Conservation (phyloP, 129 eudicot species). For the Lactuca saligna region DNA sequence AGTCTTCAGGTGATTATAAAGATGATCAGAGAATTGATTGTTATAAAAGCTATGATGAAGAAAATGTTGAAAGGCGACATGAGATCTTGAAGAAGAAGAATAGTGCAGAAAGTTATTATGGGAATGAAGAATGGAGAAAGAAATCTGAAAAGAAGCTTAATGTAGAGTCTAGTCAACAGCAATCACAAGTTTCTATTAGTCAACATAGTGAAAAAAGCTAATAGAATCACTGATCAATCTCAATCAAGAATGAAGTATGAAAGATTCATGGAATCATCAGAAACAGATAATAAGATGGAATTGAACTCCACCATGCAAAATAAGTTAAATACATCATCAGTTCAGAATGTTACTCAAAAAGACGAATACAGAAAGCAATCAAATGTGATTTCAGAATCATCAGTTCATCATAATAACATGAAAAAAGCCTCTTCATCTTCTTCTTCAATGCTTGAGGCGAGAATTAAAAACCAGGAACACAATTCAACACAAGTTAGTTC, state of each 20-base stretch:
- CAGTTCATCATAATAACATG: conserved; percentile 40
- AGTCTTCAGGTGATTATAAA: conserved; percentile 38
- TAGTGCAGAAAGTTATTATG: conserved; percentile 23
- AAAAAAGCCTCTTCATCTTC: conserved; percentile 35
- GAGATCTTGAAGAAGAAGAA: conserved; percentile 34
- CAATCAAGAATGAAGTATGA: conserved; percentile 48
- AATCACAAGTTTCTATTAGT: conserved; percentile 25
- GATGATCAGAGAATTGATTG: conserved; percentile 32
- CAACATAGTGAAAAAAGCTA: conserved; percentile 29
- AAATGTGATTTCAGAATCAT: conserved; percentile 29
- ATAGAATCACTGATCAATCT: conserved; percentile 29
- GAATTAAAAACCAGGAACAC: conserved; percentile 30
- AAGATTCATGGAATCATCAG: conserved; percentile 30
- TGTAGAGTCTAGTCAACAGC: conserved; percentile 41
- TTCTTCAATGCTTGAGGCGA: conserved; percentile 23
- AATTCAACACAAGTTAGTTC: conserved; percentile 25
- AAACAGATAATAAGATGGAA: conserved; percentile 13
- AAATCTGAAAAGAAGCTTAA: conserved; percentile 76
- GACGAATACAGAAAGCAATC: conserved; percentile 38
- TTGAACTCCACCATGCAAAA: conserved; percentile 35
- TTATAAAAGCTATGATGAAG: conserved; percentile 28
- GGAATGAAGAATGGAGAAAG: conserved; percentile 66
- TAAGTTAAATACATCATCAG: conserved; percentile 28
- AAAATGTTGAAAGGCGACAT: conserved; percentile 27
- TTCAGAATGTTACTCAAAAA: conserved; percentile 28